Evolutionary conservation across 805 yeast species (phyloP).

Genomic region (Wickerhamiella occidentalis): DNA sequence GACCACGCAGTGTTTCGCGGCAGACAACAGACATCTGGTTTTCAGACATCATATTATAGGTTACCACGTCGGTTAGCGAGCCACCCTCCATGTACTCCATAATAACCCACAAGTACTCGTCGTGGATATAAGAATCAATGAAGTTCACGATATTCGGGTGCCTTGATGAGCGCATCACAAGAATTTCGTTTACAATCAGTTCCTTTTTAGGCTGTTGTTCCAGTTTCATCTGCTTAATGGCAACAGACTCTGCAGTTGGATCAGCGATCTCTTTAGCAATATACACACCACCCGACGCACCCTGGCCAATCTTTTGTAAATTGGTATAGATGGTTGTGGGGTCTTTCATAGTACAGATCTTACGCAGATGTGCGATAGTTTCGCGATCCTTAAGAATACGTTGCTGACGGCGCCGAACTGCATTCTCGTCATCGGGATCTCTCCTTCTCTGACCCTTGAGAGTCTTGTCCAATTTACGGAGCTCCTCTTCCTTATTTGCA

Average conservation of each 20-base stretch:
- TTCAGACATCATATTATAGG: slow-evolving; percentile 75
- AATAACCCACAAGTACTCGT: slow-evolving; percentile 69
- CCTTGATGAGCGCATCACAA: slow-evolving; percentile 86
- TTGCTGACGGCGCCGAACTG: slow-evolving; percentile 51
- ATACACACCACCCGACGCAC: slow-evolving; percentile 91
- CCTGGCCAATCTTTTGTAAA: slow-evolving; percentile 61
- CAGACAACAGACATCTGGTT: slow-evolving; percentile 93
- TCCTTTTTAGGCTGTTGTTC: slow-evolving; percentile 94
- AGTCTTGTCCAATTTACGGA: slow-evolving; percentile 17
- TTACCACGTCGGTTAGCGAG: slow-evolving; percentile 86
- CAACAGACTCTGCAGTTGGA: slow-evolving; percentile 39
- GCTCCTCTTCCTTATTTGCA: slow-evolving; percentile 20
- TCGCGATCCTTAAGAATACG: slow-evolving; percentile 61
- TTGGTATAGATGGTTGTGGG: slow-evolving; percentile 60
- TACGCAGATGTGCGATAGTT: slow-evolving; percentile 53
- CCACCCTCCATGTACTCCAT: slow-evolving; percentile 99
- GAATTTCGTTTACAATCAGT: slow-evolving; percentile 82
- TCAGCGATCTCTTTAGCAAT: slow-evolving; percentile 52
- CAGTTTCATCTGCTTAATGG: slow-evolving; percentile 91
- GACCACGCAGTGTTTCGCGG: slow-evolving; percentile 76
- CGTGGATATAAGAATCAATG: slow-evolving; percentile 68
- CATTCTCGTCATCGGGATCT: slow-evolving; percentile 12
- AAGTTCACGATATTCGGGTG: slow-evolving; percentile 92
- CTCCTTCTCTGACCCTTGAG: slow-evolving; percentile 4
- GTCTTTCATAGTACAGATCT: slow-evolving; percentile 75